Evolutionary conservation across 2,329 filamentous ascomycete species (phyloP), one percentile per base, ranked within the genome.

Genomic region (Ophiosphaerella korrae): DNA sequence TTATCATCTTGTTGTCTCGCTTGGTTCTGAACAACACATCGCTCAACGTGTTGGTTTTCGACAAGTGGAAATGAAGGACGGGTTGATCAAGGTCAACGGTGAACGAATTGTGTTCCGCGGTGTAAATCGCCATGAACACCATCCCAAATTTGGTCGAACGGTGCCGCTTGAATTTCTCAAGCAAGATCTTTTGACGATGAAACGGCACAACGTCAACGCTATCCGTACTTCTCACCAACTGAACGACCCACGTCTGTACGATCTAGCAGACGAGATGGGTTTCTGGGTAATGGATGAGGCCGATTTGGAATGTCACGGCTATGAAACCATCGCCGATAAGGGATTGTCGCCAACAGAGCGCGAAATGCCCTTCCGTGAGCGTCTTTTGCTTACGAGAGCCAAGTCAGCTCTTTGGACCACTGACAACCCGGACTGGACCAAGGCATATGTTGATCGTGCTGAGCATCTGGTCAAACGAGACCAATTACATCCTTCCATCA

Each of bases 91-190:
- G 21, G 84, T 89, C 57, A 89, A 89, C 50, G 86, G 86, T 4
- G 76, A 78, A 24, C 75, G 81, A 1, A 79, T 89, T 42, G 77
- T 83, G 2, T 78, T 90, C 55, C 80, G 83, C 24, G 87, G 87
- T 13, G 83, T 84, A 13, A 89, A 89, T 66, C 77, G 87, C 13
- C 88, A 90, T 62, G 88, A 90, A 50, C 87, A 90, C 60, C 86
- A 90, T 60, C 85, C 85, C 0, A 72, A 74, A 9, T 80, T 80
- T 24, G 87, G 87, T 3, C 83, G 87, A 0, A 80, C 85, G 0
- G 84, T 89, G 0, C 85, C 86, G 0, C 70, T 82, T 6, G 82
- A 86, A 1, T 87, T 82, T 21, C 81, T 88, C 63, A 80, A 80
- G 55, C 71, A 77, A 12, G 87, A 90, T 57, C 75, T 90, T 1